Base-by-base conservation (phyloP, 1,284 basidiomycete genomes). In the Trametes hirsuta region DNA sequence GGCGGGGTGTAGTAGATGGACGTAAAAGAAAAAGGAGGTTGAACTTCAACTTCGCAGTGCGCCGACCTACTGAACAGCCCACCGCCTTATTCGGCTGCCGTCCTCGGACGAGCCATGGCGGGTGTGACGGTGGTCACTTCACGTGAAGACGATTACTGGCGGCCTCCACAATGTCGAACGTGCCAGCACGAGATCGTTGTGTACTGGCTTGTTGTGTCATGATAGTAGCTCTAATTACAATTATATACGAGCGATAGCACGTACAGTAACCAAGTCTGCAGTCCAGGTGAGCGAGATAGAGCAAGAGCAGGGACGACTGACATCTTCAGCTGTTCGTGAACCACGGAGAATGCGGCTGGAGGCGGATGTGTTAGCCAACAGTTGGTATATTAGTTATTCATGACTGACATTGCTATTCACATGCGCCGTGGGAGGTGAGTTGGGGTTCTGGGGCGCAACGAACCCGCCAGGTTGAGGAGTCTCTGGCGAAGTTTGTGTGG, bases 401-500 rank as follows among this genome's bases (percentile, higher is more conserved):
- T 3, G 1, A 53, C 60, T 53, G 34, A 65, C 63, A 18, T 54
- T 62, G 24, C 18, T 42, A 48, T 65, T 57, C 0, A 58, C 55
- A 50, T 65, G 65, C 11, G 63, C 61, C 9, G 41, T 56, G 25
- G 64, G 55, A 2, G 58, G 59, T 4, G 62, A 46, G 22, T 47
- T 47, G 10, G 60, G 58, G 22, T 21, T 62, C 8, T 55, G 47
- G 3, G 63, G 61, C 2, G 37, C 51, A 11, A 61, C 52, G 37
- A 61, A 62, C 1, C 58, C 61, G 2, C 61, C 61, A n/a, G 62
- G 54, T 10, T 57, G 49, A 5, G 54, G 62, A 1, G 51, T n/a
- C 15, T 44, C 54, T 39, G 11, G 30, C 1, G 34, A n/a, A 4
- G 22, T 11, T 40, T 42, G 10, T 36, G 21, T 12, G 18, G 48